Evolutionary conservation across 2,329 filamentous ascomycete species (phyloP).

Genomic region (Cercospora zeina): DNA sequence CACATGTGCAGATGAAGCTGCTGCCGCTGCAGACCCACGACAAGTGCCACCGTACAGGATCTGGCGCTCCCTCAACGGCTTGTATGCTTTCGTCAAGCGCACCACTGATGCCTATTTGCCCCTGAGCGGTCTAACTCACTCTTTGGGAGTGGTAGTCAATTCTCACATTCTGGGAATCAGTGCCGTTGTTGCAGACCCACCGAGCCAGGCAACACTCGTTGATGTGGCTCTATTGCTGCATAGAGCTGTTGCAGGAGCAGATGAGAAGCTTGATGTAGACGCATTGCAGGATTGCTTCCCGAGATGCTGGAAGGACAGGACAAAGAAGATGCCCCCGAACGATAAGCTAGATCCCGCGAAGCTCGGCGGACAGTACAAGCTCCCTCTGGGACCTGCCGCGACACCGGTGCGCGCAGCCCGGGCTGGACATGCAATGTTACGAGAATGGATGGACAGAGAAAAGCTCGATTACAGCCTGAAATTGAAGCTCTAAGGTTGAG

Average conservation of each 20-base stretch:
- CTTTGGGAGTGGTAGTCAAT: slow-evolving; percentile 46
- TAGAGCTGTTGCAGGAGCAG: slow-evolving; percentile 27
- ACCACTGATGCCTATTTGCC: slow-evolving; percentile 34
- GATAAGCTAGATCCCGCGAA: slow-evolving; percentile 42
- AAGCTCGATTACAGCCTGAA: slow-evolving; percentile 31
- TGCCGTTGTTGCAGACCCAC: slow-evolving; percentile 15
- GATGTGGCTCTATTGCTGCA: slow-evolving; percentile 27
- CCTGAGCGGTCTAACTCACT: slow-evolving; percentile 46
- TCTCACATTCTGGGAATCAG: slow-evolving; percentile 40
- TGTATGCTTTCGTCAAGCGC: slow-evolving; percentile 35
- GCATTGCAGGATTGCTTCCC: slow-evolving; percentile 43
- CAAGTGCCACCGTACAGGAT: slow-evolving; percentile 27
- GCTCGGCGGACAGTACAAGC: slow-evolving; percentile 42
- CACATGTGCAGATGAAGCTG: slow-evolving; percentile 36
- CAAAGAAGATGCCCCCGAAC: slow-evolving; percentile 28
- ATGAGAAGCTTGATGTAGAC: slow-evolving; percentile 39
- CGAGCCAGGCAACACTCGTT: slow-evolving; percentile 18
- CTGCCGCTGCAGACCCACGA: slow-evolving; percentile 31
- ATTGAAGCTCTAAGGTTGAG: slow-evolving; percentile 30
- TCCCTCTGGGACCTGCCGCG: slow-evolving; percentile 46
- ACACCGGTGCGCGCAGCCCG: slow-evolving; percentile 49
- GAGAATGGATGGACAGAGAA: slow-evolving; percentile 44
- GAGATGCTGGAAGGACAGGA: slow-evolving; percentile 42
- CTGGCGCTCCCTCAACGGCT: slow-evolving; percentile 36
- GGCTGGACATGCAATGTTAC: slow-evolving; percentile 46